Base-by-base conservation (phyloP, 2,329 filamentous ascomycete species). In the Orbilia brochopaga region DNA sequence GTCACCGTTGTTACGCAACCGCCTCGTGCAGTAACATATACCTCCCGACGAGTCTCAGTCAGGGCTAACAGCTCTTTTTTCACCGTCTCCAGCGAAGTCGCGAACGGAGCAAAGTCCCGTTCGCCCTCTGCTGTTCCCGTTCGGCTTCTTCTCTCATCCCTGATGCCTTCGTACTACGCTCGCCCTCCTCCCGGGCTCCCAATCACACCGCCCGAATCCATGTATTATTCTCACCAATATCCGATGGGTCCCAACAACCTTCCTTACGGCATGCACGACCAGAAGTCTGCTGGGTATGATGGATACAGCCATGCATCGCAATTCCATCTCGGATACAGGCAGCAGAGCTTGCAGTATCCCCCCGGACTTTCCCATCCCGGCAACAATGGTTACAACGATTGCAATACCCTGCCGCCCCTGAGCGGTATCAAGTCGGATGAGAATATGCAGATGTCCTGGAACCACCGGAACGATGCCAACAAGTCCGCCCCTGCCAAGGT, bases 281-380 rank as follows among this genome's bases (percentile, higher is more conserved):
- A 76, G 48, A 76, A 76, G 52, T 62, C 57, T 50, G 65, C 57
- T 50, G 65, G 73, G 23, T 74, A 74, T 48, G 74, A 76, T 60
- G 74, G 74, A 19, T 74, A 73, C 56, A 74, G 63, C 56, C 73
- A 75, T 35, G 53, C 72, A 23, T 73, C 69, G 15, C 58, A 74
- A 5, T 76, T 73, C 55, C 69, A 59, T 57, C 72, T 32, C 58
- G 75, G 60, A 54, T 74, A 64, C 52, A 60, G 64, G 55, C 73
- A 57, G 59, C 74, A 58, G 65, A 69, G 44, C 59, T 73, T 51
- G 74, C 73, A 54, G 30, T 73, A 57, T 40, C 66, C 75, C 7
- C 75, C 75, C 1, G 75, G 75, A 40, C 72, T 76, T 35, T 62
- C 74, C 19, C 75, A 76, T 52, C 75, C 75, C 19, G 52, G 55